phyloP scores from a whole-genome alignment of 2,329 filamentous ascomycete genomes.

The Neurospora crassa region DNA sequence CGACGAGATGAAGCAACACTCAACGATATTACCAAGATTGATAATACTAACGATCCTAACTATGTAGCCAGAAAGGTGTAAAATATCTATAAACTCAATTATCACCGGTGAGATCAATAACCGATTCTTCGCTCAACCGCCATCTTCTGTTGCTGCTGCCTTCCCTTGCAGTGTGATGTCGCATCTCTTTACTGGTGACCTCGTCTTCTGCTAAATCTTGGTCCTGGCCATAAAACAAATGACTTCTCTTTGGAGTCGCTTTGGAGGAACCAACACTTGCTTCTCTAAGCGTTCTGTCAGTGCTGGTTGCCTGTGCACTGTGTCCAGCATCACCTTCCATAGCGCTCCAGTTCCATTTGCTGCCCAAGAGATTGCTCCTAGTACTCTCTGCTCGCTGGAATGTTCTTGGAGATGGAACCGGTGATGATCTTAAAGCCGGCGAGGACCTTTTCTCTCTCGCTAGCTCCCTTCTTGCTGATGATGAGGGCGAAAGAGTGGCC shows the following conservation, averaged over 20 bases:
- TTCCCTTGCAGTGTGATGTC: neutral
- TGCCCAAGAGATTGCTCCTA: neutral
- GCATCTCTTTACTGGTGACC: neutral
- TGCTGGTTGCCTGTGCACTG: neutral
- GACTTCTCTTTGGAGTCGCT: neutral
- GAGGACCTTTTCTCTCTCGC: neutral
- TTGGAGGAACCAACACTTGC: neutral
- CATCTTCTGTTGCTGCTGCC: conserved; percentile 5
- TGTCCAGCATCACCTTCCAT: neutral
- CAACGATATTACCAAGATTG: neutral
- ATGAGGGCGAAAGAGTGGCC: neutral
- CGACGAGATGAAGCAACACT: neutral
- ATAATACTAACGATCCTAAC: neutral
- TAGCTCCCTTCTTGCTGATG: neutral
- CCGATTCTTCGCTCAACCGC: conserved; percentile 15
- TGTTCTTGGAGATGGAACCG: neutral
- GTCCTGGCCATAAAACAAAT: neutral
- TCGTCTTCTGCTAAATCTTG: neutral
- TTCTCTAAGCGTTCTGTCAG: neutral
- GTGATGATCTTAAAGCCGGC: neutral
- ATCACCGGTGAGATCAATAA: conserved; percentile 19
- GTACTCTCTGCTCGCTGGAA: neutral
- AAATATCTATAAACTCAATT: conserved; percentile 5
- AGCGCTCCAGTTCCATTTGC: neutral
- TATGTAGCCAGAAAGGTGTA: neutral